Percentiles rank a stretch among this genome's conserved stretches.
Evolutionary conservation across 257 asterid species (phyloP).

Genomic region (Solanum raphanifolium): DNA sequence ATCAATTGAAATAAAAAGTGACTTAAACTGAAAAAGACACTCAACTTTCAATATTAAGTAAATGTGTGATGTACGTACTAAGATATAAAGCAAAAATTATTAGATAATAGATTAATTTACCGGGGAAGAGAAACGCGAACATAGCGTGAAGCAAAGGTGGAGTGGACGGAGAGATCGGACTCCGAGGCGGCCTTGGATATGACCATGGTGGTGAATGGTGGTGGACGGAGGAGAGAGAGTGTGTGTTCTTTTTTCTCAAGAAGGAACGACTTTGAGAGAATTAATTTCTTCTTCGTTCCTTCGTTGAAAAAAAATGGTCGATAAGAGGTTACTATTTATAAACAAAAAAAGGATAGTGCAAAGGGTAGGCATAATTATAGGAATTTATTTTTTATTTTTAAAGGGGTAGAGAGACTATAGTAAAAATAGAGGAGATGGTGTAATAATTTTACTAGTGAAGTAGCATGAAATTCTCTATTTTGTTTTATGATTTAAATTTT

Average conservation of each 20-base stretch:
- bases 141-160: constrained; percentile 12
- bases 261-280: neutral
- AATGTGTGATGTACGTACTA: neutral
- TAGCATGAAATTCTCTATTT: neutral
- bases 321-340: neutral
- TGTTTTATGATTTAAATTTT: neutral
- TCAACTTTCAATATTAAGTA: neutral
- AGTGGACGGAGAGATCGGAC: constrained; percentile 3
- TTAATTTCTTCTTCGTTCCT: neutral
- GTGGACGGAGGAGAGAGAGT: neutral
- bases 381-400: neutral
- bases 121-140: constrained; percentile 8
- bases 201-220: constrained; percentile 5
- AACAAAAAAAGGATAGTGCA: neutral
- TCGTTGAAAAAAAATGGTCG: neutral
- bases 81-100: neutral
- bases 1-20: neutral
- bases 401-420: neutral
- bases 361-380: neutral
- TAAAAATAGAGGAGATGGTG: neutral
- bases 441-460: neutral
- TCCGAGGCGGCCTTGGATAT: constrained; percentile 1
- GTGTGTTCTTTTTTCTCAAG: neutral
- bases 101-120: neutral
- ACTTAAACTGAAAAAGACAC: neutral